phyloP scores from a whole-genome alignment of 495 filamentous ascomycete genomes.

The Talaromyces borbonicus region DNA sequence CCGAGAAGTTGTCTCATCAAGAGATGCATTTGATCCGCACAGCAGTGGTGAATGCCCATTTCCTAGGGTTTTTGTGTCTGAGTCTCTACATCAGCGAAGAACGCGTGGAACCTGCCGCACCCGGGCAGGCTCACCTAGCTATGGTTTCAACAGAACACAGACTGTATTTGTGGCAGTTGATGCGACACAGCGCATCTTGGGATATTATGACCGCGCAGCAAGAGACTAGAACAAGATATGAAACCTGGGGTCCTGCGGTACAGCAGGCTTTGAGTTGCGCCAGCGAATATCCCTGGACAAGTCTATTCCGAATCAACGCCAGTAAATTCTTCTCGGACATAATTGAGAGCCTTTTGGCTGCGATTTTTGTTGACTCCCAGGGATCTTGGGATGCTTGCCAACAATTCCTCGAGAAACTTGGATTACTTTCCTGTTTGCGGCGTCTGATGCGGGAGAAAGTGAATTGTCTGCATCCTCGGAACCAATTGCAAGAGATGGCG shows the following conservation, averaged over 20 bases:
- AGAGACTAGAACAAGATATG: slow-evolving; percentile 38
- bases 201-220: slow-evolving; percentile 20
- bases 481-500: slow-evolving; percentile 51
- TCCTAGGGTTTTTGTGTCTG: slow-evolving; percentile 81
- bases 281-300: slow-evolving; percentile 61
- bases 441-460: slow-evolving; percentile 50
- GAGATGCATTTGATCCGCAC: slow-evolving; percentile 68
- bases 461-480: slow-evolving; percentile 64
- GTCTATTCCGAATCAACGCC: slow-evolving; percentile 52
- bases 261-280: slow-evolving; percentile 34
- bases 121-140: slow-evolving; percentile 9
- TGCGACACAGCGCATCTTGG: slow-evolving; percentile 33
- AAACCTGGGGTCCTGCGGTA: slow-evolving; percentile 39
- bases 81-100: slow-evolving; percentile 16
- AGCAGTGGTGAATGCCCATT: slow-evolving; percentile 71
- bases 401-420: slow-evolving; percentile 49
- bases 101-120: slow-evolving; percentile 12
- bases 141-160: slow-evolving; percentile 11
- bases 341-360: slow-evolving; percentile 71
- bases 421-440: slow-evolving; percentile 52
- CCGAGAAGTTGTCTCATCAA: slow-evolving; percentile 42
- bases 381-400: slow-evolving; percentile 49
- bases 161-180: slow-evolving; percentile 55
- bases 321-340: slow-evolving; percentile 84
- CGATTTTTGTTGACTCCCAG: slow-evolving; percentile 70